These are phyloP conservation scores for Pichia kluyveri DNA, from an alignment of 805 yeast species.

Conservation along the genomic window DNA sequence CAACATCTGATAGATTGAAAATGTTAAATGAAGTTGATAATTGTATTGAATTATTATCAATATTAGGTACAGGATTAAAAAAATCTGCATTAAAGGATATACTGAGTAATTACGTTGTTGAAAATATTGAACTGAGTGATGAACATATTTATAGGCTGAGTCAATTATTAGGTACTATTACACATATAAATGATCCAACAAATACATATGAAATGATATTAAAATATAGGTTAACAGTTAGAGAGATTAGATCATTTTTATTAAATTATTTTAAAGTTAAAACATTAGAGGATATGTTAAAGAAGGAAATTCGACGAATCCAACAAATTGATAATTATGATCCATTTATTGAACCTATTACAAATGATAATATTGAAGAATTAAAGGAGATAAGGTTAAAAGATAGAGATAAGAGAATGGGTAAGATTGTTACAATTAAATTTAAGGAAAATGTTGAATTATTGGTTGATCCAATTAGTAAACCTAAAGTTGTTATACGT, in stretches of 20 bases:
- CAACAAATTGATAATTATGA: constrained; percentile 6
- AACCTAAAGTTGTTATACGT: constrained; percentile 12
- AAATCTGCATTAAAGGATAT: constrained; percentile 6
- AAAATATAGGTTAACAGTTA: constrained; percentile 44
- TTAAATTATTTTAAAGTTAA: constrained; percentile 32
- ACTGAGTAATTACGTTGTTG: constrained; percentile 4
- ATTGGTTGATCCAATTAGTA: constrained; percentile 31
- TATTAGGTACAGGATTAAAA: constrained; percentile 21
- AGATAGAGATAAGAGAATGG: constrained; percentile 21
- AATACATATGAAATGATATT: constrained; percentile 41
- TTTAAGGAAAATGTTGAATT: constrained; percentile 31
- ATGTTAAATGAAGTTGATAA: constrained; percentile 50
- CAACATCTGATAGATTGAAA: constrained; percentile 42
- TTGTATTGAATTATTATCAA: constrained; percentile 35
- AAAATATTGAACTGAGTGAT: constrained; percentile 7
- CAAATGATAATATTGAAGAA: constrained; percentile 7
- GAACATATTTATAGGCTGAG: constrained; percentile 5
- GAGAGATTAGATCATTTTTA: constrained; percentile 34
- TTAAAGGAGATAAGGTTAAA: neutral
- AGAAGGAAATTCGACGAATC: constrained; percentile 8
- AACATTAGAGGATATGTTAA: constrained; percentile 23
- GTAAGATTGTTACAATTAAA: constrained; percentile 29
- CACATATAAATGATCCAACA: constrained; percentile 37
- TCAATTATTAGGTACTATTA: constrained; percentile 21
- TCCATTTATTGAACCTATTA: constrained; percentile 6